A percentile compares a stretch with the other conserved stretches of the same genome.
Conservation (phyloP, 345 rosid genomes). For the Syzygium aromaticum region DNA sequence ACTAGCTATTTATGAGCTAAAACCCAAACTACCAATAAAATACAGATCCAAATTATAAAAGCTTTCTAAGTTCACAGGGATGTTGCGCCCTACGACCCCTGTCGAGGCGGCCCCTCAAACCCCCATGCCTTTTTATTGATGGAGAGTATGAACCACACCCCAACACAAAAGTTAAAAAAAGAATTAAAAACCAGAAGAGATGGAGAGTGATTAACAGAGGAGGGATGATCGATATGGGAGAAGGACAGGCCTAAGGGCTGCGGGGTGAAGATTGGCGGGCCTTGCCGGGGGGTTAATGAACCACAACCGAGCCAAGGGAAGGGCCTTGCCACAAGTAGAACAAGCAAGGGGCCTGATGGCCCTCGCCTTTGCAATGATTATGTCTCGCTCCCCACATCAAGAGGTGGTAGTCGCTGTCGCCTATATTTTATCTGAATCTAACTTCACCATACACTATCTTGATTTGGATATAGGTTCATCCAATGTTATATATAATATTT, state of each 20-base stretch:
- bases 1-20: no score
- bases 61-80: no score
- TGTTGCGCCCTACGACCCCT: no score
- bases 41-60: no score
- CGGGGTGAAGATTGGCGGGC: not conserved
- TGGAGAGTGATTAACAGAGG: not conserved
- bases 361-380: not conserved
- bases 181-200: no score
- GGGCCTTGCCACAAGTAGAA: not conserved
- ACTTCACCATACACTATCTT: not conserved
- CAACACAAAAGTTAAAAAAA: no score
- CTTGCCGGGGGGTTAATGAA: not conserved
- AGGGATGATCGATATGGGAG: not conserved
- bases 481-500: not conserved
- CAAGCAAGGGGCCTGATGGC: not conserved
- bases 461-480: not conserved
- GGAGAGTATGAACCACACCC: no score
- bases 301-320: not conserved
- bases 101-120: no score
- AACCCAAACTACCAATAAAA: no score
- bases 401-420: rapidly evolving
- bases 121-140: no score
- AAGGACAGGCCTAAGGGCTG: not conserved
- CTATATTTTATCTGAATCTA: no score
- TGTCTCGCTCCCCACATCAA: not conserved